These are phyloP conservation scores for Boletus vermiculosoides DNA, from an alignment of 768 basidiomycete species.

Conservation along the genomic window DNA sequence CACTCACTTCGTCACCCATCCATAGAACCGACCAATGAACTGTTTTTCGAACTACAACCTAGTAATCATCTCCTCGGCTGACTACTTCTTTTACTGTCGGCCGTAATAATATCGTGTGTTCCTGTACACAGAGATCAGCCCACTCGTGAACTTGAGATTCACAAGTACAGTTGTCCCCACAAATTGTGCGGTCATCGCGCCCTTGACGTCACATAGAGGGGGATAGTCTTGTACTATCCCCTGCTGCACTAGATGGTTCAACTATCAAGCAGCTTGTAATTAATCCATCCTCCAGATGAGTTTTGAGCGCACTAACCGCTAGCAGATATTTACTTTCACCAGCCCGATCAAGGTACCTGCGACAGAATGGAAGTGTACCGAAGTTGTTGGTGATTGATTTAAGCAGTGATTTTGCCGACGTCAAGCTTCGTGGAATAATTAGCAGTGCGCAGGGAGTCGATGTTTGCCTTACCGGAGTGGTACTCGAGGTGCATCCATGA, in stretches of 20 bases:
- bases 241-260: constrained; percentile 86
- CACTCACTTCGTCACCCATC: constrained; percentile 7
- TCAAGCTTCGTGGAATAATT: constrained; percentile 51
- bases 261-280: constrained; percentile 39
- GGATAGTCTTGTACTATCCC: constrained; percentile 92
- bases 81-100: constrained; percentile 85
- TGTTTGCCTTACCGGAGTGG: constrained; percentile 60
- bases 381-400: constrained; percentile 90
- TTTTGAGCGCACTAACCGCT: constrained; percentile 52
- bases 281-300: not conserved
- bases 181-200: constrained; percentile 93
- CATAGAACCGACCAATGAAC: not conserved
- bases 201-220: constrained; percentile 81
- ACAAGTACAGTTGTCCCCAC: constrained; percentile 42
- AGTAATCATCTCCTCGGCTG: constrained; percentile 83
- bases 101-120: constrained; percentile 82
- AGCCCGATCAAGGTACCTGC: constrained; percentile 88
- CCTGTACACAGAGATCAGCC: constrained; percentile 42
- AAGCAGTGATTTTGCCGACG: constrained; percentile 81
- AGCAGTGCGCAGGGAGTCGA: not conserved
- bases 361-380: constrained; percentile 92
- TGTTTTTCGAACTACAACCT: constrained; percentile 15
- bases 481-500: constrained; percentile 65
- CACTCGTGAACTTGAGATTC: not conserved
- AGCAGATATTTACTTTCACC: constrained; percentile 94